Percentiles rank a stretch among this genome's conserved stretches.
Conservation (phyloP, 768 basidiomycete species). For the Infundibulicybe gibba region DNA sequence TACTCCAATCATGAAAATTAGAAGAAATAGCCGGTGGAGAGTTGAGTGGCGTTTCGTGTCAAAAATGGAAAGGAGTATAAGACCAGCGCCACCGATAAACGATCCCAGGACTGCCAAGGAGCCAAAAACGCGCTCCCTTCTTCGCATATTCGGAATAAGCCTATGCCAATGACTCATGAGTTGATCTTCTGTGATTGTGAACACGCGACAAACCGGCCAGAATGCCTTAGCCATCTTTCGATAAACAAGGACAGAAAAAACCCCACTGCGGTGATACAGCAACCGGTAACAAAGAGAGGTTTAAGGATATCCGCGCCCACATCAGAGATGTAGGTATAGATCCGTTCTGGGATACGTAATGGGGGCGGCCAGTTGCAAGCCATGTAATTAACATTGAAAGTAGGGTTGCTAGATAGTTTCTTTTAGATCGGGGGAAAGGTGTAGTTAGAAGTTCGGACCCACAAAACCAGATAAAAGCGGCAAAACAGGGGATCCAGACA, state of each 20-base stretch:
- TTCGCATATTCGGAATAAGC: constrained; percentile 56
- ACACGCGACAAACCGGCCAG: constrained; percentile 42
- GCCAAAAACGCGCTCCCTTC: constrained; percentile 50
- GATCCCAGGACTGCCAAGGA: constrained; percentile 58
- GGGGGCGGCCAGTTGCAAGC: constrained; percentile 61
- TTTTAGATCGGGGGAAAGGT: not conserved
- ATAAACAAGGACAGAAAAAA: constrained; percentile 59
- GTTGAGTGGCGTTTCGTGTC: constrained; percentile 55
- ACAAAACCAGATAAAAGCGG: constrained; percentile 67
- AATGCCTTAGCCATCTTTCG: constrained; percentile 64
- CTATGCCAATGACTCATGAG: constrained; percentile 23
- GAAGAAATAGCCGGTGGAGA: constrained; percentile 57
- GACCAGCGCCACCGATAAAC: constrained; percentile 58
- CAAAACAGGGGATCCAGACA: constrained; percentile 60
- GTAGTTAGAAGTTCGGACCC: constrained; percentile 12
- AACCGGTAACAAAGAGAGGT: constrained; percentile 70
- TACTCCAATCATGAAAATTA: constrained; percentile 73
- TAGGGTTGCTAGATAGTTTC: constrained; percentile 39
- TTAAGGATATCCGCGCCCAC: constrained; percentile 72
- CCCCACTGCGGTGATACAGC: constrained; percentile 54
- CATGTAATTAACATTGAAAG: constrained; percentile 71
- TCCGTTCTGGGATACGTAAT: constrained; percentile 52
- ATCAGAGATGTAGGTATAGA: constrained; percentile 73
- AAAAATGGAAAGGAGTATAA: constrained; percentile 68
- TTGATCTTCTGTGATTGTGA: constrained; percentile 1